Conservation (phyloP, 345 rosid genomes). For the Boechera retrofracta region DNA sequence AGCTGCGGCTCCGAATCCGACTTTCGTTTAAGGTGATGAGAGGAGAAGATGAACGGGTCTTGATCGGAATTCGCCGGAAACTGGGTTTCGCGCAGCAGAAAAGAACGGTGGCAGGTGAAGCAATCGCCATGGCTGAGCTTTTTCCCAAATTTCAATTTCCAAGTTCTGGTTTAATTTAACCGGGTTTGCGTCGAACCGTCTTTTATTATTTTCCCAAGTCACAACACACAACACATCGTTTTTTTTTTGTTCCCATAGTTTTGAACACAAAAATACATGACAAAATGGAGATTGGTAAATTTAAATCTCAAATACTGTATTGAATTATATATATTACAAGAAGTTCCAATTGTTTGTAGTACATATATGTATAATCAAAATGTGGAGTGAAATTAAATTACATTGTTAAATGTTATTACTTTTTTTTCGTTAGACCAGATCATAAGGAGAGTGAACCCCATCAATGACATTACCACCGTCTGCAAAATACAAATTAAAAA, state of each 20-base stretch:
- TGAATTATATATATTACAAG: constrained; percentile 1
- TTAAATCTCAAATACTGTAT: background rate
- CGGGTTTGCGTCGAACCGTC: constrained; percentile 25
- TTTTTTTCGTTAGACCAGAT: constrained; percentile 65
- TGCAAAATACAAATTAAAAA: constrained; percentile 46
- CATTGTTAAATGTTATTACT: constrained; percentile 12
- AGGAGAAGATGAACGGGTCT: constrained; percentile 22
- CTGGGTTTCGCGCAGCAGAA: constrained; percentile 42
- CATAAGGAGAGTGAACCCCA: constrained; percentile 92
- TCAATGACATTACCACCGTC: constrained; percentile 95
- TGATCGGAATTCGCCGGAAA: constrained; percentile 32
- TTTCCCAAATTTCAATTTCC: background rate
- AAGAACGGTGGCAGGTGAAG: constrained; percentile 46
- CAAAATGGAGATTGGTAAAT: background rate
- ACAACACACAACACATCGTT: too few species aligned
- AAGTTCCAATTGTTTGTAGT: background rate
- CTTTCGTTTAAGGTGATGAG: background rate
- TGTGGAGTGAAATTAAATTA: background rate
- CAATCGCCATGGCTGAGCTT: constrained; percentile 52
- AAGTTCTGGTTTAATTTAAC: constrained; percentile 30
- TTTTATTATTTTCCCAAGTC: background rate
- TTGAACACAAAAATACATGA: background rate
- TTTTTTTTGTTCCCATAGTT: too few species aligned
- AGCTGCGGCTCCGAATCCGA: constrained; percentile 3
- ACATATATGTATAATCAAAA: background rate